A percentile compares a stretch with the other conserved stretches of the same genome.
Conservation (phyloP, 257 asterid species). For the Phtheirospermum japonicum region DNA sequence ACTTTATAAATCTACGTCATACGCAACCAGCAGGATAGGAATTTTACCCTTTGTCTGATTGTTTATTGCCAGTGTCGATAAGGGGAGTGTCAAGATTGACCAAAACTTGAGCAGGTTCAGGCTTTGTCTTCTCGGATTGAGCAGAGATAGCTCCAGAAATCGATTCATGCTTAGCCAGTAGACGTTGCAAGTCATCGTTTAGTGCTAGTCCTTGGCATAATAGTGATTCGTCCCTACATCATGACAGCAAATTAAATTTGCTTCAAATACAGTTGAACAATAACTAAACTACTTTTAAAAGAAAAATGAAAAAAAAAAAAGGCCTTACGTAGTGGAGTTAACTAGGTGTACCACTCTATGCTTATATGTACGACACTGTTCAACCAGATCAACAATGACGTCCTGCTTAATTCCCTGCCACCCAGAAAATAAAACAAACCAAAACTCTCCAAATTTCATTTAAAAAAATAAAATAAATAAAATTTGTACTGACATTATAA, state of each 20-base stretch:
- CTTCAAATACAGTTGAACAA: slow-evolving; percentile 2
- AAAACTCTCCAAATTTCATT: background rate
- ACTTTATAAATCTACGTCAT: no score
- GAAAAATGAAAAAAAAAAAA: slow-evolving; percentile 21
- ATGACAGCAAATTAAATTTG: slow-evolving; percentile 21
- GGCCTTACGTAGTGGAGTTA: slow-evolving; percentile 94
- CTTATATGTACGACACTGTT: slow-evolving; percentile 92
- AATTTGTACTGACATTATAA: no score
- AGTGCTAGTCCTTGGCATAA: slow-evolving; percentile 91
- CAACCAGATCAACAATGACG: slow-evolving; percentile 93
- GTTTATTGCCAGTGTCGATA: slow-evolving; percentile 74
- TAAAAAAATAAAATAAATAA: background rate
- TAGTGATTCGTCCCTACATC: slow-evolving; percentile 81
- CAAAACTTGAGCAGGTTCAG: slow-evolving; percentile 55
- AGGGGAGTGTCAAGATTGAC: slow-evolving; percentile 69
- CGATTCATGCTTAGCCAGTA: slow-evolving; percentile 86
- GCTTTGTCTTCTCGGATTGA: slow-evolving; percentile 50
- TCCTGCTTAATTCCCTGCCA: slow-evolving; percentile 89
- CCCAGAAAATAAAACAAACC: slow-evolving; percentile 19
- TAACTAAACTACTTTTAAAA: background rate
- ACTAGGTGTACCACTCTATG: slow-evolving; percentile 97
- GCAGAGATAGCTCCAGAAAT: slow-evolving; percentile 58
- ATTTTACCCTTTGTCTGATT: slow-evolving; percentile 54
- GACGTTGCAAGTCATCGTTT: slow-evolving; percentile 92
- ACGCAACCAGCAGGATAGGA: slow-evolving; percentile 14